Percentiles rank a stretch among this genome's conserved stretches.
Evolutionary conservation across 2,329 filamentous ascomycete species (phyloP).

Genomic region (Penicillium olsonii): DNA sequence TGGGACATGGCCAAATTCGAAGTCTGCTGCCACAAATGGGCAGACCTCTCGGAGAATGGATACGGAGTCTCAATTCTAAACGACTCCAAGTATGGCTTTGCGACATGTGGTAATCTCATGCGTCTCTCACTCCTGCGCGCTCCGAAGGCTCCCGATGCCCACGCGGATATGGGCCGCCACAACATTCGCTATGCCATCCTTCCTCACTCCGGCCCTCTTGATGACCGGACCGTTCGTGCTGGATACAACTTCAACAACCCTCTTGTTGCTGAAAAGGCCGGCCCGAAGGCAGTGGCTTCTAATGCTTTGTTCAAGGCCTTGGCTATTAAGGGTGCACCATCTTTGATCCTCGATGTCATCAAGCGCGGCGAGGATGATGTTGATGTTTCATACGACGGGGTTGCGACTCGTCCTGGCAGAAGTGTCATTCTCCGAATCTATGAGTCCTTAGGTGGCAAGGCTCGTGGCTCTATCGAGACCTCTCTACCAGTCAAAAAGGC

Average conservation of each 20-base stretch:
- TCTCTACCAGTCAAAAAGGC: constrained; percentile 72
- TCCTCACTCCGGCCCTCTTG: constrained; percentile 74
- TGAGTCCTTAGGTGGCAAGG: constrained; percentile 81
- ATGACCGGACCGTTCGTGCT: constrained; percentile 73
- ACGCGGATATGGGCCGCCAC: constrained; percentile 92
- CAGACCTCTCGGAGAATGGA: constrained; percentile 81
- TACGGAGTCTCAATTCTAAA: constrained; percentile 94
- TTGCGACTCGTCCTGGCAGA: constrained; percentile 68
- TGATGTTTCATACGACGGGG: constrained; percentile 60
- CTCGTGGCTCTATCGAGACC: constrained; percentile 69
- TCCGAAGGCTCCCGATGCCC: constrained; percentile 87
- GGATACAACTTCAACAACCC: constrained; percentile 91
- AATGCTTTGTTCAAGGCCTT: constrained; percentile 56
- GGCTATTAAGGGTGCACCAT: constrained; percentile 64
- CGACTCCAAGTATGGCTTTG: constrained; percentile 95
- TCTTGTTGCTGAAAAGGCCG: constrained; percentile 56
- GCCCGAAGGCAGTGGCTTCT: constrained; percentile 8
- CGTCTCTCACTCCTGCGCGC: constrained; percentile 80
- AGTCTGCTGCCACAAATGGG: constrained; percentile 93
- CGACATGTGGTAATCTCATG: constrained; percentile 86
- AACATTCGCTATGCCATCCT: constrained; percentile 87
- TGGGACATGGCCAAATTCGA: constrained; percentile 99
- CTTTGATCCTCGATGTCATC: constrained; percentile 80
- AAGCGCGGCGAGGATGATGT: constrained; percentile 92
- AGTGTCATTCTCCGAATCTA: constrained; percentile 85